A percentile compares a stretch with the other conserved stretches of the same genome.
These are phyloP conservation scores for Vaucheria bursata DNA, from an alignment of 352 stramenopile species.

Conservation along the genomic window DNA sequence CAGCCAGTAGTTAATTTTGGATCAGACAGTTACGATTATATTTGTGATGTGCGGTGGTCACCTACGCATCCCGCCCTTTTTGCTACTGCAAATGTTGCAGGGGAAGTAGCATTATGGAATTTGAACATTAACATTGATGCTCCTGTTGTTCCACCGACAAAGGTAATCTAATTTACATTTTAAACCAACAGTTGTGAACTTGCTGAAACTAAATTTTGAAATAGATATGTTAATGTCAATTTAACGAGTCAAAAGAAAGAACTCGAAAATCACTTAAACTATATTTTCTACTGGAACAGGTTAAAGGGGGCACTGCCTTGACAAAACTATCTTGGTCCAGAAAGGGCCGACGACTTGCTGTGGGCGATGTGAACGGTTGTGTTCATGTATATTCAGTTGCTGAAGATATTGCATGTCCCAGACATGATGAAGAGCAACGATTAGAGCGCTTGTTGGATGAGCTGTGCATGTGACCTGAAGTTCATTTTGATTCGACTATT, in stretches of 20 bases:
- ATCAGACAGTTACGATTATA: constrained; percentile 41
- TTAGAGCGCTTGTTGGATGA: constrained; percentile 10
- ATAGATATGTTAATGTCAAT: not conserved
- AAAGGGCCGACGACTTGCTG: not conserved
- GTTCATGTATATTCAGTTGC: not conserved
- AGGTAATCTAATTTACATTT: constrained; percentile 15
- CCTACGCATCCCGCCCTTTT: constrained; percentile 45
- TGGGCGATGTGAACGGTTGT: not conserved
- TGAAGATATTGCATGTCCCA: not conserved
- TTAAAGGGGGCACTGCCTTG: not conserved
- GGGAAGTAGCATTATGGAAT: constrained; percentile 46
- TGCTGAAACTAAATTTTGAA: not conserved
- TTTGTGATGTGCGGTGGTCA: constrained; percentile 44
- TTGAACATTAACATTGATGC: constrained; percentile 45
- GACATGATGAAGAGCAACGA: constrained; percentile 7
- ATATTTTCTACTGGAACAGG: not conserved
- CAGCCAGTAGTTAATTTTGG: constrained; percentile 26
- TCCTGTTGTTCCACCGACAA: constrained; percentile 31
- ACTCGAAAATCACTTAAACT: not conserved
- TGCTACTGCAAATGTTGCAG: constrained; percentile 41
- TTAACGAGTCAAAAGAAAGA: not conserved
- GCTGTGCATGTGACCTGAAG: not conserved
- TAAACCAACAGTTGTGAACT: not conserved
- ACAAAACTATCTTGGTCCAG: constrained; percentile 5
- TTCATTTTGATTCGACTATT: not conserved